These are phyloP conservation scores for Exophiala xenobiotica DNA, from an alignment of 2,329 filamentous ascomycete genomes.

Conservation along the genomic window DNA sequence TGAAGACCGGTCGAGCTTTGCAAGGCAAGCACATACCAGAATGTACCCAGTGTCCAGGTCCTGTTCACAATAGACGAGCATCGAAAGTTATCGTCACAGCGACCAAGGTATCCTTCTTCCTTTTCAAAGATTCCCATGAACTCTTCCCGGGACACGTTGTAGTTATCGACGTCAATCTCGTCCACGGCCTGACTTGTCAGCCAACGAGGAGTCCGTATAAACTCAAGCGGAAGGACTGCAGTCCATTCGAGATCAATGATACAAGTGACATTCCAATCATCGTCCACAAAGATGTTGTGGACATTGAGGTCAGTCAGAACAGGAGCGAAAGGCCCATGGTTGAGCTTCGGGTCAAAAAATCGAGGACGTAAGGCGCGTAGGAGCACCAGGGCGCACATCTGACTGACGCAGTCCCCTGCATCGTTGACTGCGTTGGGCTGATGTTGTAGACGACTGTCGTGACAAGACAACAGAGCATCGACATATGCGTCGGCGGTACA, in stretches of 20 bases:
- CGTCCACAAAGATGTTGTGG: constrained; percentile 36
- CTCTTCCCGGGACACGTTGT: not conserved
- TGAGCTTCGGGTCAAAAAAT: too few relatives aligned
- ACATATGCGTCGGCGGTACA: too few relatives aligned
- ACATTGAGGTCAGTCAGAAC: constrained; percentile 43
- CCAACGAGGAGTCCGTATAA: not conserved
- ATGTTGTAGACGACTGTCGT: too few relatives aligned
- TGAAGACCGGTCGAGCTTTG: not conserved
- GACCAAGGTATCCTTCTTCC: not conserved
- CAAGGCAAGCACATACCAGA: not conserved
- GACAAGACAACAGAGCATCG: too few relatives aligned
- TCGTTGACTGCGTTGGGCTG: too few relatives aligned
- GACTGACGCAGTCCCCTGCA: too few relatives aligned
- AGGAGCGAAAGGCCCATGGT: constrained; percentile 39
- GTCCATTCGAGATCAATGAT: constrained; percentile 34
- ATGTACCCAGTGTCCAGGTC: not conserved
- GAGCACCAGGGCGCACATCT: too few relatives aligned
- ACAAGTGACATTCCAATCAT: constrained; percentile 32
- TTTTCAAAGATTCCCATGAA: not conserved
- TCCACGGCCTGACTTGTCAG: not conserved
- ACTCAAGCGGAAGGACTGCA: constrained; percentile 30
- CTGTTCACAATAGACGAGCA: not conserved
- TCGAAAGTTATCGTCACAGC: not conserved
- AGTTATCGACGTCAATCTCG: not conserved
- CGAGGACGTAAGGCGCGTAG: too few relatives aligned